Evolutionary conservation across 345 rosid genomes (phyloP).

Genomic region (Nephelium lappaceum): DNA sequence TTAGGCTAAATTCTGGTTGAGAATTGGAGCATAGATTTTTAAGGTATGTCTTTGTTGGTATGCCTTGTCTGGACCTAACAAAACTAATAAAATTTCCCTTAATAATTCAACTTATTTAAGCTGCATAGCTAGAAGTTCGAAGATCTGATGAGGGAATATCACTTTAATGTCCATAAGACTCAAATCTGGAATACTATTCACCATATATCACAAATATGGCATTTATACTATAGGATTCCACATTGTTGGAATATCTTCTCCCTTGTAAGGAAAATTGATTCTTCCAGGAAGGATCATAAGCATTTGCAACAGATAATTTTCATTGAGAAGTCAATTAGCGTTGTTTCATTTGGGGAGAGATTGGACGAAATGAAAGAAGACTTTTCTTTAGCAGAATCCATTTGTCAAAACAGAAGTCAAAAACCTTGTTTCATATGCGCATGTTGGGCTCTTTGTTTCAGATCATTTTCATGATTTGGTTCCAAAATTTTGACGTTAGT

Average conservation of each 20-base stretch:
- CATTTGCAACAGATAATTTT: neutral
- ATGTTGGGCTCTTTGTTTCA: neutral
- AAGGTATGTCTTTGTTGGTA: neutral
- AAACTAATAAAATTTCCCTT: neutral
- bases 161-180: no score
- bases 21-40: neutral
- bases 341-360: constrained; percentile 3
- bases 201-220: no score
- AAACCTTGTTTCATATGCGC: neutral
- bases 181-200: no score
- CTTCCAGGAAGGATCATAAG: no score
- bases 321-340: neutral
- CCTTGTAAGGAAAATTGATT: no score
- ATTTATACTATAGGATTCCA: no score
- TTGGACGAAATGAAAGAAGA: neutral
- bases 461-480: neutral
- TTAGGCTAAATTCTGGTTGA: neutral
- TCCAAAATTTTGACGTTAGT: neutral
- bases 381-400: neutral
- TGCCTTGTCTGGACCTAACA: neutral
- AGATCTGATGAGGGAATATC: neutral
- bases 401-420: neutral
- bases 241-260: no score
- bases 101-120: neutral
- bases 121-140: neutral